A percentile compares a stretch with the other conserved stretches of the same genome.
phyloP scores from a whole-genome alignment of 2,329 filamentous ascomycete genomes.

The Mariannaea elegans region DNA sequence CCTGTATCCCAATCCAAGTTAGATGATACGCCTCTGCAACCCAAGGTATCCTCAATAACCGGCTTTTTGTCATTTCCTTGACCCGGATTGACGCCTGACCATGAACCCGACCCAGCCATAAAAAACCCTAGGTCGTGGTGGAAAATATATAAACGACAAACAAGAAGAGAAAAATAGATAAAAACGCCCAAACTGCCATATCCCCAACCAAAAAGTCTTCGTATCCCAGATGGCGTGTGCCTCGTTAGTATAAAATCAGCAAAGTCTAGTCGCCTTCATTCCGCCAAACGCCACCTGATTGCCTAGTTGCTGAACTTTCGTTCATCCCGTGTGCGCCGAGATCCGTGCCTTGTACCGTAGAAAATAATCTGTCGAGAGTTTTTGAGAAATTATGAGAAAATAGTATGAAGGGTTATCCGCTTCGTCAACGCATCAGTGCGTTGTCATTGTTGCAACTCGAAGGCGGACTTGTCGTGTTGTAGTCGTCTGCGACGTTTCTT shows the following conservation, averaged over 20 bases:
- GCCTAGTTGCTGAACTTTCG: constrained; percentile 17
- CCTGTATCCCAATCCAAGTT: constrained; percentile 3
- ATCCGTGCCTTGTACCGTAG: constrained; percentile 20
- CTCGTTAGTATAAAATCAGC: constrained; percentile 33
- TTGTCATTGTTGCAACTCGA: constrained; percentile 1
- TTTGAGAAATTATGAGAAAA: background rate
- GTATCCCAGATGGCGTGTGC: constrained; percentile 26
- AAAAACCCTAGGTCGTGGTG: background rate
- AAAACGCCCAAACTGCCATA: constrained; percentile 25
- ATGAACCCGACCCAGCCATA: background rate
- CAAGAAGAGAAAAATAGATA: background rate
- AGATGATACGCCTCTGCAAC: constrained; percentile 5
- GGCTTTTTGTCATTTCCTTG: background rate
- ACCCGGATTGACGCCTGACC: constrained; percentile 7
- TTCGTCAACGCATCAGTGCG: constrained; percentile 9
- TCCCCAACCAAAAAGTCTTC: constrained; percentile 1
- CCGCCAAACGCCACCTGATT: constrained; percentile 29
- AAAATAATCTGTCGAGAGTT: background rate
- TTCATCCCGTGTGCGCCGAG: constrained; percentile 6
- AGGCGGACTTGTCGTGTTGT: constrained; percentile 15
- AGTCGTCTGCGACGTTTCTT: constrained; percentile 30
- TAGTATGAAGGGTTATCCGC: background rate
- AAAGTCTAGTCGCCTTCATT: constrained; percentile 16
- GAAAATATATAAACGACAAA: background rate
- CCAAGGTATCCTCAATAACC: background rate